Base-by-base conservation (phyloP, 129 eudicot species). In the Artemisia argyi region DNA sequence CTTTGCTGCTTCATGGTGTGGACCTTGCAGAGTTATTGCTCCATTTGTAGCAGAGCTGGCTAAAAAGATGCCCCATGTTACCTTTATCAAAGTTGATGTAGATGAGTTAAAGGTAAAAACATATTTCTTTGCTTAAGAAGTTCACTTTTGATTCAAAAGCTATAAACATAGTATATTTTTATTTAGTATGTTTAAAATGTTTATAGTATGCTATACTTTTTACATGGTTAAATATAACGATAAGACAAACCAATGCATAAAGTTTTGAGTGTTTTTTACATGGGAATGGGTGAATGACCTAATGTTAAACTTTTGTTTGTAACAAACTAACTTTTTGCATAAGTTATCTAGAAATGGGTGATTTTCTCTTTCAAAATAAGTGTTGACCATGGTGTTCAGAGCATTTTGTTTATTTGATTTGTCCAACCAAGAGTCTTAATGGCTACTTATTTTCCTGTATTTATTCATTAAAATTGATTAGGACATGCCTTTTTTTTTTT, bases 1-100 rank as follows among this genome's bases (percentile, higher is more conserved):
- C 79, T 90, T 90, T 79, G 82, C 91, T 74, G 94, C 94, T 56
- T 82, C 91, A 39, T 90, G 94, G 96, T 90, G 96, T 73, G 89
- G 91, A 74, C 91, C 91, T 22, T 89, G 91, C 28, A 78, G 87
- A 24, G 64, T 61, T 73, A 89, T 89, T 69, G 87, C 92, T 71
- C 92, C 89, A 50, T 77, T 89, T 68, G 77, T 86, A 15, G 81
- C 86, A 16, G 89, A 89, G 70, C 50, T 84, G 70, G 88, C 89
- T 11, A 81, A 79, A 77, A 86, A 78, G 57, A 61, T 83, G 22
- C 83, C 86, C n/a, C 56, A 42, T 66, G 85, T 80, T 32, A 76
- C 81, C 59, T 86, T 89, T 68, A 62, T 89, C 17, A 89, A 89
- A 80, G 91, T 89, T 66, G 91, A 84, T 75, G 87, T 89, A 15